A percentile compares a stretch with the other conserved stretches of the same genome.
These are phyloP conservation scores for Phytopythium aichiense DNA, from an alignment of 352 stramenopile species.

Conservation along the genomic window DNA sequence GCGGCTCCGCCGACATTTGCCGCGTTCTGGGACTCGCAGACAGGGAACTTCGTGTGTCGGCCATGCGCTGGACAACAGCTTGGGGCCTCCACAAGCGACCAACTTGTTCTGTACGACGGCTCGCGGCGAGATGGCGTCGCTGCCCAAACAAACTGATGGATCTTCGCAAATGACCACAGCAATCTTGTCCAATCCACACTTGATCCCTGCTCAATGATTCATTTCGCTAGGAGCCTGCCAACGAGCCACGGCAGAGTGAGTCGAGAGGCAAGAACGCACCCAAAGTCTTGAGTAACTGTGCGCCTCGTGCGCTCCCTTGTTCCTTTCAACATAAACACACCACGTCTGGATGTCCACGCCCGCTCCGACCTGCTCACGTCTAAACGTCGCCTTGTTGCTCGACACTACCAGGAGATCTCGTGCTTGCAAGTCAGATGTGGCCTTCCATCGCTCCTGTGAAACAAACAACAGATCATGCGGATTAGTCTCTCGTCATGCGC, in stretches of 20 bases:
- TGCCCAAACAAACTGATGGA: neutral
- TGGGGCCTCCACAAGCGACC: slow-evolving; percentile 13
- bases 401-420: too few relatives aligned
- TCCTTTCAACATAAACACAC: neutral
- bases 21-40: slow-evolving; percentile 39
- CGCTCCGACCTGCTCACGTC: neutral
- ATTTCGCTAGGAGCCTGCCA: too few relatives aligned
- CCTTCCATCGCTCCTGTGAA: slow-evolving; percentile 52
- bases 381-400: neutral
- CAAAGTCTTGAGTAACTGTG: neutral
- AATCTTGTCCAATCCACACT: neutral
- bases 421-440: slow-evolving; percentile 35
- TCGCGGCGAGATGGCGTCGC: slow-evolving; percentile 24
- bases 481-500: neutral
- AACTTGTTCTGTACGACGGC: slow-evolving; percentile 47
- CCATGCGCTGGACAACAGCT: slow-evolving; percentile 25
- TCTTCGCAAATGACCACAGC: too few relatives aligned
- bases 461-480: neutral
- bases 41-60: slow-evolving; percentile 46
- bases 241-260: neutral
- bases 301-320: neutral
- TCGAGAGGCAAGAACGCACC: neutral
- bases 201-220: too few relatives aligned
- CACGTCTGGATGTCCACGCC: neutral
- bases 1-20: slow-evolving; percentile 26